Evolutionary conservation across 2,329 filamentous ascomycete species (phyloP).

Genomic region (Chaetomium olivaceum): DNA sequence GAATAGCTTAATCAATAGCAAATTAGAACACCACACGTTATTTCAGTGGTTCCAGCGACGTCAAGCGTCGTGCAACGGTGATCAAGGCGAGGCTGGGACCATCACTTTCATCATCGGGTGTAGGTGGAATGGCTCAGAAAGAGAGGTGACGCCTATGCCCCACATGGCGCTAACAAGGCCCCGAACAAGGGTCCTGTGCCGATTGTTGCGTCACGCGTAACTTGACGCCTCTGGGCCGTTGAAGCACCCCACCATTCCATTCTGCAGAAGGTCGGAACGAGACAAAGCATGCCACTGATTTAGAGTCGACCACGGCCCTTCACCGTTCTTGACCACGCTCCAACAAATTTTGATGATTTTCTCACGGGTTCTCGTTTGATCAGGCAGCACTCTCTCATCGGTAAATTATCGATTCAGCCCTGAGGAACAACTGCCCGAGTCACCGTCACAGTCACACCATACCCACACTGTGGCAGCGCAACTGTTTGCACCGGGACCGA

Average conservation of each 20-base stretch:
- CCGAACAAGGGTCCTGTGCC: conserved; percentile 8
- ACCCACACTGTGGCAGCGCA: neutral
- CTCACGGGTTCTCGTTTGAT: conserved; percentile 13
- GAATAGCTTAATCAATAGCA: neutral
- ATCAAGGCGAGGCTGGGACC: neutral
- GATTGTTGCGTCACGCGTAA: conserved; percentile 28
- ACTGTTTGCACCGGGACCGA: neutral
- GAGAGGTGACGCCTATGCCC: conserved; percentile 3
- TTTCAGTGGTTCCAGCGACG: neutral
- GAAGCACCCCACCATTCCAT: conserved; percentile 18
- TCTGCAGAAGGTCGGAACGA: neutral
- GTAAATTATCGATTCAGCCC: conserved; percentile 11
- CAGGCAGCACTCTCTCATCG: conserved; percentile 24
- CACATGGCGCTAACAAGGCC: neutral
- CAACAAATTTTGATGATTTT: conserved; percentile 3
- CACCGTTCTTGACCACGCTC: neutral
- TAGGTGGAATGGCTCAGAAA: neutral
- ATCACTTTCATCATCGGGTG: neutral
- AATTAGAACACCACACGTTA: neutral
- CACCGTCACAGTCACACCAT: neutral
- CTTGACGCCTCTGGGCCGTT: conserved; percentile 2
- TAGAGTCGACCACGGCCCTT: neutral
- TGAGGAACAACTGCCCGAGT: neutral
- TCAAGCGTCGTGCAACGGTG: conserved; percentile 1
- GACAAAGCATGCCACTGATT: neutral